A percentile compares a stretch with the other conserved stretches of the same genome.
Conservation (phyloP, 805 yeast species). For the Wickerhamomyces silvicola region DNA sequence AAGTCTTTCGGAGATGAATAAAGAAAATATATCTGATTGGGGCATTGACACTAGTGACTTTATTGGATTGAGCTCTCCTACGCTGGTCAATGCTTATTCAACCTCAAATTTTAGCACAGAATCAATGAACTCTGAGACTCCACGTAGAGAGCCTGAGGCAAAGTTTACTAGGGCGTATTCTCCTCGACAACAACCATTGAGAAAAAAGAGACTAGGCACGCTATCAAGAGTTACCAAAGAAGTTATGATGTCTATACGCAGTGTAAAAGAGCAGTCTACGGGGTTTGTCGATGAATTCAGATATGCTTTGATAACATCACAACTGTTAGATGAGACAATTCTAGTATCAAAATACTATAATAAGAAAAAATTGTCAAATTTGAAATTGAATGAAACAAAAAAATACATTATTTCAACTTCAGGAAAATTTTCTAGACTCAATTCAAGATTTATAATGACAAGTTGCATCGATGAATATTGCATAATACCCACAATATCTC, state of each 20-base stretch:
- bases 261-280: background rate
- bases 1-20: slow-evolving; percentile 1
- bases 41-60: slow-evolving; percentile 18
- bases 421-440: slow-evolving; percentile 2
- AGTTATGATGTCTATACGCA: too few relatives aligned
- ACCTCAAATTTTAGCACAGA: slow-evolving; percentile 1
- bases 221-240: too few relatives aligned
- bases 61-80: slow-evolving; percentile 18
- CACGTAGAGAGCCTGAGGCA: too few relatives aligned
- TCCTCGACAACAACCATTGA: too few relatives aligned
- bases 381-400: slow-evolving; percentile 1
- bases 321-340: slow-evolving; percentile 35
- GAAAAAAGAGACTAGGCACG: too few relatives aligned
- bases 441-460: background rate
- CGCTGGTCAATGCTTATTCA: slow-evolving; percentile 17
- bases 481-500: too few relatives aligned
- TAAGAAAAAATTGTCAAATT: slow-evolving; percentile 11
- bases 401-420: background rate
- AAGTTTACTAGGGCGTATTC: too few relatives aligned
- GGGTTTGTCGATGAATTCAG: slow-evolving; percentile 45
- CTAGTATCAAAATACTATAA: slow-evolving; percentile 20
- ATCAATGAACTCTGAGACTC: too few relatives aligned
- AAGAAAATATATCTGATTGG: slow-evolving; percentile 19
- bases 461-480: too few relatives aligned
- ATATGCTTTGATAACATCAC: slow-evolving; percentile 43